Base-by-base conservation (phyloP, 1,284 basidiomycete species). In the Kalmanozyma brasiliensis region DNA sequence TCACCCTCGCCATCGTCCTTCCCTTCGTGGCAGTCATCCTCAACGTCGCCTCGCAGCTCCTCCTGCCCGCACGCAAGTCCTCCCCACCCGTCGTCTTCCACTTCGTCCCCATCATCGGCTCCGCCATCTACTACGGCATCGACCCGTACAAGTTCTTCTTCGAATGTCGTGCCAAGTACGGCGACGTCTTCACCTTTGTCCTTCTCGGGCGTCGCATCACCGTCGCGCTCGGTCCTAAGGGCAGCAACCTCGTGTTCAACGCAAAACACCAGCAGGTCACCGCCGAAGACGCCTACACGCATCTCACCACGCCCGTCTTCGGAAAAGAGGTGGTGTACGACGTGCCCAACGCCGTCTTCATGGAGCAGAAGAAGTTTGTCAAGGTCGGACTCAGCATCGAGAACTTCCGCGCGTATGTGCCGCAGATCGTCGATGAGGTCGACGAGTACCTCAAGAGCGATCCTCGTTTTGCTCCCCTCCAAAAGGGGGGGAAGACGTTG, bases 311-410 rank as follows among this genome's bases (percentile, higher is more conserved):
- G 11, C 81, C 81, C 9, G 81, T 84, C 9, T 99, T 99, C 77
- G 96, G 96, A 52, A 94, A 94, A 81, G 94, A 93, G 51, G 96
- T 98, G 42, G 95, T 98, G 5, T 98, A 98, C 83, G 95, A 98
- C 80, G 90, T 93, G 55, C 95, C 96, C 29, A 98, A 98, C 83
- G 90, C 94, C 53, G 86, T 93, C 48, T 89, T 99, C 82, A 98
- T 99, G 95, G 94, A 99, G 82, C 96, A 99, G 84, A 99, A 99
- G 87, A 92, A 91, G 83, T 97, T 98, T 73, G 85, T 85, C 67
- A 84, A 84, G 85, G 90, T 93, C 72, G 94, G 95, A 37, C 87
- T 99, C 9, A 91, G 93, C 8, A 88, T 88, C 19, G 95, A 98
- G 30, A 95, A 96, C 82, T 90, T 99, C 84, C 88, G 90, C 34